Conservation (phyloP, 2,329 filamentous ascomycete genomes). For the Ophiostoma montium region DNA sequence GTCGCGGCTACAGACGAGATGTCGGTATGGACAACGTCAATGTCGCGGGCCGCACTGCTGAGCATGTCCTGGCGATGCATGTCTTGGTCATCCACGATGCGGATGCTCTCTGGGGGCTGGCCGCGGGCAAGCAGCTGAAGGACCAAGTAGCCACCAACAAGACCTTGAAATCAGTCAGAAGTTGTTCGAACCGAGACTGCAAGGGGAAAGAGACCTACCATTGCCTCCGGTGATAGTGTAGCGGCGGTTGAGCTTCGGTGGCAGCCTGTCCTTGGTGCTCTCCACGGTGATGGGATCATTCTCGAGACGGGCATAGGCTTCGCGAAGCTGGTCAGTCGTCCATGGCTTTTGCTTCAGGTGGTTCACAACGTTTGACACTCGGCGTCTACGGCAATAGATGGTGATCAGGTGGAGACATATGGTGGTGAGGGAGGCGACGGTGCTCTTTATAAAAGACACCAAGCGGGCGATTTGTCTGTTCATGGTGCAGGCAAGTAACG, state of each 20-base stretch:
- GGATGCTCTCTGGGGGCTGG: conserved; percentile 29
- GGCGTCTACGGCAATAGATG: conserved; percentile 20
- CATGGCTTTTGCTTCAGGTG: conserved; percentile 18
- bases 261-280: conserved; percentile 18
- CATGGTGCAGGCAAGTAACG: too few species aligned
- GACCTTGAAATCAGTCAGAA: conserved; percentile 6
- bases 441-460: background rate
- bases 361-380: conserved; percentile 19
- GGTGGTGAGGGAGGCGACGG: background rate
- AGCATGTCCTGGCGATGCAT: conserved; percentile 26
- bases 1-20: conserved; percentile 26
- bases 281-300: conserved; percentile 16
- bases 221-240: conserved; percentile 25
- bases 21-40: conserved; percentile 29
- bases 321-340: conserved; percentile 19
- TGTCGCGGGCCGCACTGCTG: conserved; percentile 19
- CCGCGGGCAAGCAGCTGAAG: conserved; percentile 33
- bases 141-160: conserved; percentile 34
- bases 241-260: conserved; percentile 21
- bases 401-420: conserved; percentile 13
- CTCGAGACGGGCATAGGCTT: conserved; percentile 21
- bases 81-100: conserved; percentile 31
- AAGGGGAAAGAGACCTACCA: conserved; percentile 19
- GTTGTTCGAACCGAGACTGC: too few species aligned
- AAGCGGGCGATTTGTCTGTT: background rate